These are phyloP conservation scores for Aspergillus brasiliensis DNA, from an alignment of 2,329 filamentous ascomycete genomes.

Conservation along the genomic window DNA sequence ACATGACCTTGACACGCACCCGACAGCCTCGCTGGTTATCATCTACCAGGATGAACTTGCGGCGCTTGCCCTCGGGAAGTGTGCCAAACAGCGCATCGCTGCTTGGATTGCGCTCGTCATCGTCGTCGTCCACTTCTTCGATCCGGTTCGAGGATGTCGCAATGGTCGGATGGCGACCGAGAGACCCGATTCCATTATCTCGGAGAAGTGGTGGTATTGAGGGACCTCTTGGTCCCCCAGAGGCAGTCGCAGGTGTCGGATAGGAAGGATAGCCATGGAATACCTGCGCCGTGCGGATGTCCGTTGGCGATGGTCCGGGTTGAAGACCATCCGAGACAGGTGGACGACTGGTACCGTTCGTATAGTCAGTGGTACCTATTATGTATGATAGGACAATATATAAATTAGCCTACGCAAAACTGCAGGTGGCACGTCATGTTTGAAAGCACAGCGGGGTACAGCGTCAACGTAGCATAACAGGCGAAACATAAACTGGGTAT, in stretches of 20 bases:
- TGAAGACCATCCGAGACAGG: conserved; percentile 60
- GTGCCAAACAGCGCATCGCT: conserved; percentile 79
- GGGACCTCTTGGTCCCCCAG: conserved; percentile 55
- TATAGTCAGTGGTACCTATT: conserved; percentile 42
- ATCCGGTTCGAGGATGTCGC: conserved; percentile 37
- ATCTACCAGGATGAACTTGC: conserved; percentile 96
- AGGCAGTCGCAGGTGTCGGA: conserved; percentile 55
- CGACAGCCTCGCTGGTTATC: conserved; percentile 79
- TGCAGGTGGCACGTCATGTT: conserved; percentile 22
- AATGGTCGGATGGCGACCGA: conserved; percentile 36
- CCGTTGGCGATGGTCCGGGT: conserved; percentile 57
- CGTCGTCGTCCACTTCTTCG: conserved; percentile 23
- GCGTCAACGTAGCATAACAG: conserved; percentile 21
- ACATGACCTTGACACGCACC: conserved; percentile 84
- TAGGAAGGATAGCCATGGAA: conserved; percentile 73
- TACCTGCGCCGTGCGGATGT: conserved; percentile 72
- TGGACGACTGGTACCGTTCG: conserved; percentile 60
- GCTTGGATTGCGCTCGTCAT: conserved; percentile 33
- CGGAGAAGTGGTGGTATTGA: conserved; percentile 68
- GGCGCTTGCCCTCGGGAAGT: conserved; percentile 83
- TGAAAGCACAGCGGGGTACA: conserved; percentile 16
- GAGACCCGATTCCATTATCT: conserved; percentile 52
- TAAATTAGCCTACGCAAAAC: conserved; percentile 48
- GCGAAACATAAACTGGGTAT: conserved; percentile 8
- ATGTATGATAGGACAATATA: conserved; percentile 21